Conservation (phyloP, 768 basidiomycete genomes). For the Jaapia argillacea region DNA sequence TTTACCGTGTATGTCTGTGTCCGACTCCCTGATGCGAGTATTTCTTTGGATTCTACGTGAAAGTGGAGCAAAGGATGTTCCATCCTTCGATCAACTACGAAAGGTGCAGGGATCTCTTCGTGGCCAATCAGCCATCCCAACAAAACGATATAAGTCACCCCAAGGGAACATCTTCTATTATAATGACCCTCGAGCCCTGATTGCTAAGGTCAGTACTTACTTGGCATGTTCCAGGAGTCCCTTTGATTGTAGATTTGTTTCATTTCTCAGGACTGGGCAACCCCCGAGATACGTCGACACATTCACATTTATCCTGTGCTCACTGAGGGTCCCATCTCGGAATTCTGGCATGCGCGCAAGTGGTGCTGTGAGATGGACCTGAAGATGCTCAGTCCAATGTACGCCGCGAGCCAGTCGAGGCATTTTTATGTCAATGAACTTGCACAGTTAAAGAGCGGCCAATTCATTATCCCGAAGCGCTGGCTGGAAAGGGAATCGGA, state of each 20-base stretch:
- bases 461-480: neutral
- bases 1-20: conserved; percentile 13
- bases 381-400: conserved; percentile 8
- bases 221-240: neutral
- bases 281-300: conserved; percentile 5
- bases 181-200: neutral
- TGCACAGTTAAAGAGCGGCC: neutral
- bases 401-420: neutral
- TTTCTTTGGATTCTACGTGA: conserved; percentile 14
- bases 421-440: conserved; percentile 6
- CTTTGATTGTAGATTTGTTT: neutral
- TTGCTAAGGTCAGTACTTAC: neutral
- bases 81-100: conserved; percentile 9
- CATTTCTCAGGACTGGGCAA: conserved; percentile 10
- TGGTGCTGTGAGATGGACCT: conserved; percentile 2
- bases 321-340: conserved; percentile 5
- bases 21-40: conserved; percentile 7
- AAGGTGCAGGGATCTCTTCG: neutral
- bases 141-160: neutral
- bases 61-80: conserved; percentile 12
- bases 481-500: neutral
- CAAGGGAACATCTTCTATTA: conserved; percentile 1
- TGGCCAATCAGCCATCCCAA: neutral
- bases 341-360: conserved; percentile 9
- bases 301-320: conserved; percentile 10